Base-by-base conservation (phyloP, 805 yeast species). In the Candida ortonii region DNA sequence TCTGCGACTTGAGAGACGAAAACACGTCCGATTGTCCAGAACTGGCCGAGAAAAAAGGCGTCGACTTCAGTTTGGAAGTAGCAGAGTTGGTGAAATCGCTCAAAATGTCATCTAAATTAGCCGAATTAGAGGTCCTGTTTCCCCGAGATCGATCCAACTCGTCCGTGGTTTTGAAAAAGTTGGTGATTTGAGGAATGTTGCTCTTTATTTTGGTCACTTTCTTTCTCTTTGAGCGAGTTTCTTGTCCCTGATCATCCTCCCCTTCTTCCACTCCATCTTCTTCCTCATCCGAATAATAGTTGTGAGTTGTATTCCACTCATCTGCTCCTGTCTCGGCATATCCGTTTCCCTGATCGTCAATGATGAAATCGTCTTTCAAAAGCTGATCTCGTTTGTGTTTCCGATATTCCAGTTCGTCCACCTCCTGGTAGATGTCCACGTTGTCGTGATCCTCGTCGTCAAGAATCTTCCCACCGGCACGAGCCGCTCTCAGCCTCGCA, bases 311-410 rank as follows among this genome's bases (percentile, higher is more conserved):
- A 39, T 80, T 94, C 89, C 95, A 87, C 40, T 87, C 95, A 50
- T 90, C 94, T 6, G 72, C 84, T 38, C 98, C 98, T 26, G 84
- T 84, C 50, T 93, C 97, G 1, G 87, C 89, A 53, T 90, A 90
- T 0, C 97, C 97, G 45, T 81, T 83, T 19, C 96, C 96, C 47
- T 84, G 79, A 57, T 90, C 97, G 56, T 88, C 96, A 2, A 87
- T 95, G 22, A 90, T 93, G 55, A 90, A 90, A 57, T 90, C 96
- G 52, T 90, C 96, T 42, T 84, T 80, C 59, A 87, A 69, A 30
- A 93, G 67, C 39, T 88, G 85, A 39, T 83, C 77, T 49, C 94
- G 76, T 56, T 84, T 85, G 54, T 78, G 84, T 48, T 73, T 73
- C 47, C 90, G 69, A 60, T 77, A 90, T 22, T 80, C 78, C 19